Percentiles rank a stretch among this genome's conserved stretches.
Evolutionary conservation across 2,329 filamentous ascomycete genomes (phyloP).

Genomic region (Penicillium sp.): DNA sequence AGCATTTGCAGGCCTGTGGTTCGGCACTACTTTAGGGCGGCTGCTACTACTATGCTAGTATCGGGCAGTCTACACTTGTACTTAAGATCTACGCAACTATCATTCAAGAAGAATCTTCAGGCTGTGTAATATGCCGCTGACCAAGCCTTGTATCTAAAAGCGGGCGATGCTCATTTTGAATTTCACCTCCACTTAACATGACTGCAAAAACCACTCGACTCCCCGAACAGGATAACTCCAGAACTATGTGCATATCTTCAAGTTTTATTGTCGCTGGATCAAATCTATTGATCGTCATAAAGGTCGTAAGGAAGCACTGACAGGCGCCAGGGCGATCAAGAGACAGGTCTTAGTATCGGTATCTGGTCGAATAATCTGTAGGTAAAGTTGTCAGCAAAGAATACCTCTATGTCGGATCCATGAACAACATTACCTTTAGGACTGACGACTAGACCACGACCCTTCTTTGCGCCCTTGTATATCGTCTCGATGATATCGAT

Average conservation of each 20-base stretch:
- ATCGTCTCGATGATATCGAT: slow-evolving; percentile 99
- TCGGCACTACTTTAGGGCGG: too few relatives aligned
- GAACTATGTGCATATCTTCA: slow-evolving; percentile 3
- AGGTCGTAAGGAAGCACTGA: slow-evolving; percentile 13
- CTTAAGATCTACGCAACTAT: too few relatives aligned
- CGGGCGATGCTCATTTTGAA: not conserved
- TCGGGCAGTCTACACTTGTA: too few relatives aligned
- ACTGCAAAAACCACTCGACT: not conserved
- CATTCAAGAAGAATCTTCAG: not conserved
- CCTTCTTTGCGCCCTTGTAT: slow-evolving; percentile 97
- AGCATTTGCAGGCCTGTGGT: not conserved
- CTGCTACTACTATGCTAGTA: too few relatives aligned
- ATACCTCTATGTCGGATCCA: not conserved
- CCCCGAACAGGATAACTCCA: slow-evolving; percentile 4
- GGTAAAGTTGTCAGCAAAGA: slow-evolving; percentile 2
- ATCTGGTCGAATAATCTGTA: slow-evolving; percentile 62
- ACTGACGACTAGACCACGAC: slow-evolving; percentile 89
- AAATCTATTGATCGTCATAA: slow-evolving; percentile 16
- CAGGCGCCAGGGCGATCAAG: slow-evolving; percentile 1
- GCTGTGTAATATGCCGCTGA: not conserved
- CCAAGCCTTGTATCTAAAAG: not conserved
- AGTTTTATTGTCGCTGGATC: slow-evolving; percentile 4
- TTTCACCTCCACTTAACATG: not conserved
- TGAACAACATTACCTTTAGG: slow-evolving; percentile 65
- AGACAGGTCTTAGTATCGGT: slow-evolving; percentile 53